A percentile compares a stretch with the other conserved stretches of the same genome.
These are phyloP conservation scores for Talaromyces proteolyticus DNA, from an alignment of 495 filamentous ascomycete genomes.

Conservation along the genomic window DNA sequence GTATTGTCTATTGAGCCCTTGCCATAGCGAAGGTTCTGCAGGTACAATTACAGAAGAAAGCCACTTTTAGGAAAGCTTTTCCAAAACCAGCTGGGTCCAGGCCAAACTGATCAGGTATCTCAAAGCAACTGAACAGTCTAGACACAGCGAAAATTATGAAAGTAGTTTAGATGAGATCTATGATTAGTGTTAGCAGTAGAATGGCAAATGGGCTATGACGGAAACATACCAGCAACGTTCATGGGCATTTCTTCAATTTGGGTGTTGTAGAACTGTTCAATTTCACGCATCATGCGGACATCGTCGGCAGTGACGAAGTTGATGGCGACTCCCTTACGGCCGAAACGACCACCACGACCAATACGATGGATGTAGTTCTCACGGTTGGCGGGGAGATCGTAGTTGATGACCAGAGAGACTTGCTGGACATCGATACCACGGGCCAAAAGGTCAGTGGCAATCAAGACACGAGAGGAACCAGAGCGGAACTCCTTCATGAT, in stretches of 20 bases:
- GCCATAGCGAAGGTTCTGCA: not conserved
- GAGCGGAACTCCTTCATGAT: slow-evolving; percentile 99
- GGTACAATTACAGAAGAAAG: slow-evolving; percentile 5
- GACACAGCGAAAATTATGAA: slow-evolving; percentile 8
- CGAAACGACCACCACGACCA: slow-evolving; percentile 97
- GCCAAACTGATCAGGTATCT: slow-evolving; percentile 6
- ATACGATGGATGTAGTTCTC: slow-evolving; percentile 99
- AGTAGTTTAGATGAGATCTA: slow-evolving; percentile 48
- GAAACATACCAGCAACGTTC: slow-evolving; percentile 47
- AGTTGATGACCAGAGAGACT: slow-evolving; percentile 99
- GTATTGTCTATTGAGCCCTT: not conserved
- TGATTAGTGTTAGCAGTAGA: not conserved
- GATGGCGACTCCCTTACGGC: slow-evolving; percentile 99
- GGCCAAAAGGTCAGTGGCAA: slow-evolving; percentile 93
- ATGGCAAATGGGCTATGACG: not conserved
- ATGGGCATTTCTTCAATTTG: slow-evolving; percentile 61
- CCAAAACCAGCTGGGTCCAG: slow-evolving; percentile 9
- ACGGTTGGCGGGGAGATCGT: slow-evolving; percentile 95
- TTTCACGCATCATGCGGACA: slow-evolving; percentile 98
- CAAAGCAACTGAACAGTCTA: not conserved
- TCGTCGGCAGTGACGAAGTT: slow-evolving; percentile 99
- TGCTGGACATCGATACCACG: slow-evolving; percentile 99
- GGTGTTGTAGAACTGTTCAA: slow-evolving; percentile 67
- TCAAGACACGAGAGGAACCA: slow-evolving; percentile 94
- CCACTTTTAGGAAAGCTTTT: slow-evolving; percentile 7